phyloP scores from a whole-genome alignment of 2,329 filamentous ascomycete genomes.

The Lachnellula arida region DNA sequence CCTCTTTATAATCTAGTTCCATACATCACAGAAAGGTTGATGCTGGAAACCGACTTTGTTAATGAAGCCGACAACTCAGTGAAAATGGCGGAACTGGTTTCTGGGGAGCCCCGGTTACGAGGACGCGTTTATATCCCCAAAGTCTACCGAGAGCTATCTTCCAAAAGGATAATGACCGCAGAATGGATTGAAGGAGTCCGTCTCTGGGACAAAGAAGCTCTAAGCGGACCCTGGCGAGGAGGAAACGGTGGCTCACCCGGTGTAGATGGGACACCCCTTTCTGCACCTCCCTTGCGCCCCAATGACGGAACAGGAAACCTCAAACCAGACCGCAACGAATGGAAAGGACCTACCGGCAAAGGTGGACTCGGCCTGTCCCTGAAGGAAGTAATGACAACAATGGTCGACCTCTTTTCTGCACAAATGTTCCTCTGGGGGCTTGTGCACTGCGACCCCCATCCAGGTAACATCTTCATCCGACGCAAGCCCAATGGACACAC shows the following conservation, averaged over 20 bases:
- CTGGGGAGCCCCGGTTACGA: slow-evolving; percentile 68
- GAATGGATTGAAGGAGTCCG: slow-evolving; percentile 97
- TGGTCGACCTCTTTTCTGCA: slow-evolving; percentile 93
- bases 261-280: slow-evolving; percentile 60
- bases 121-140: slow-evolving; percentile 83
- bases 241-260: slow-evolving; percentile 77
- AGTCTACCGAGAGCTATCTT: slow-evolving; percentile 77
- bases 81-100: slow-evolving; percentile 73
- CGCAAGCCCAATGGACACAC: slow-evolving; percentile 75
- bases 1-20: slow-evolving; percentile 87
- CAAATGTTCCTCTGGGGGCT: slow-evolving; percentile 98
- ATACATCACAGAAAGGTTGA: slow-evolving; percentile 86
- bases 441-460: slow-evolving; percentile 95
- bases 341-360: slow-evolving; percentile 66
- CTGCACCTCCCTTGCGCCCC: slow-evolving; percentile 30
- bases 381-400: slow-evolving; percentile 90
- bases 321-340: slow-evolving; percentile 76
- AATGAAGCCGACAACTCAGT: slow-evolving; percentile 88
- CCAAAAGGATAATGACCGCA: slow-evolving; percentile 80
- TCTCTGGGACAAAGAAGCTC: slow-evolving; percentile 84
- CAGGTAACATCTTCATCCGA: slow-evolving; percentile 94
- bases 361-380: slow-evolving; percentile 81
- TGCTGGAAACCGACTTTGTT: slow-evolving; percentile 89
- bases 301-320: slow-evolving; percentile 54
- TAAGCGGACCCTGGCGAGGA: slow-evolving; percentile 74